Base-by-base conservation (phyloP, 768 basidiomycete species). In the Amanita pseudoporphyria region DNA sequence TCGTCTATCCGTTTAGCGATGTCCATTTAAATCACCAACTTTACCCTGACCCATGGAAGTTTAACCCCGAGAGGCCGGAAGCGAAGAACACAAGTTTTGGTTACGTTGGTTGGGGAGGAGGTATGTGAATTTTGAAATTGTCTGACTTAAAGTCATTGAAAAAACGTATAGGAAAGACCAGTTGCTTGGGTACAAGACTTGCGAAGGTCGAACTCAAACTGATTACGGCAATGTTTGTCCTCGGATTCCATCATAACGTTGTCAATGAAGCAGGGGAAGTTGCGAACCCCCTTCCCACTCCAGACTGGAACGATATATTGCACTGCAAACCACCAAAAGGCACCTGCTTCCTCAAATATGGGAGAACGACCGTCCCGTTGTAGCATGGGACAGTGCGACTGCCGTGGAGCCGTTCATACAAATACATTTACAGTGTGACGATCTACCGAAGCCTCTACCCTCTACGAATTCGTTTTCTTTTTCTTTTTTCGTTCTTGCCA, bases 101-200 rank as follows among this genome's bases (percentile, higher is more conserved):
- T 48, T 87, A 82, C 60, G 71, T 87, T 44, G 85, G 84, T 30
- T 88, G 84, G 86, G 86, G 86, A 53, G 83, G 78, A 68, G 86
- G 86, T 88, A 61, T 59, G 79, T 72, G 37, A 31, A 45, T 55
- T 44, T 48, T 50, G 28, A 47, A 53, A 45, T 47, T 52, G 31
- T 16, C 40, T 52, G 40, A 47, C 48, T 42, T 48, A 45, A 52
- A 54, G 41, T 48, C 35, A 47, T 45, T 53, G 26, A 28, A 28
- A 21, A 16, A 36, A 26, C 13, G 21, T 49, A 48, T 57, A 88
- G 86, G 85, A 14, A 83, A 77, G 58, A 83, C 78, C 7, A 62
- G 70, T 18, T 89, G 86, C 60, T 73, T 86, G 22, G 86, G 87
- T 16, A 81, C 81, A 56, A 78, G 86, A 31, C 73, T 87, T 14